phyloP scores from a whole-genome alignment of 225 moss, liverwort and hornwort species.

The Marchantia paleacea region DNA sequence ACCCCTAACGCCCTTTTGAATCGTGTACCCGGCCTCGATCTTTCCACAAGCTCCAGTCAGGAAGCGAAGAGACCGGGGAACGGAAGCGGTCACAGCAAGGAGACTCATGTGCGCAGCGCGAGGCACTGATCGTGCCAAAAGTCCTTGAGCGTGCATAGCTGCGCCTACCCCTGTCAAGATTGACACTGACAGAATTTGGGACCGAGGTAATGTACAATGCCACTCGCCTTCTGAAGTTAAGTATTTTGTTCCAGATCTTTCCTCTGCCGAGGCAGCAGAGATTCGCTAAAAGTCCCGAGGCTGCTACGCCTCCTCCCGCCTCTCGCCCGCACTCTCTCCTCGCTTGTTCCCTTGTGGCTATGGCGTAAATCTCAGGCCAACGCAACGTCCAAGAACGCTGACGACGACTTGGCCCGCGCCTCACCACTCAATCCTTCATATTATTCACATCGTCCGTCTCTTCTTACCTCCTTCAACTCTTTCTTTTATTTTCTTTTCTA shows the following conservation, averaged over 20 bases:
- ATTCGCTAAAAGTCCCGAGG: background rate
- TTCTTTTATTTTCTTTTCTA: too few species aligned
- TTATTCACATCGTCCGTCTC: too few species aligned
- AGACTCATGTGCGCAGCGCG: conserved; percentile 24
- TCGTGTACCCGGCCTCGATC: background rate
- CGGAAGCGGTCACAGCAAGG: background rate
- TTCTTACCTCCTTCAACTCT: too few species aligned
- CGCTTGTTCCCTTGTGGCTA: background rate
- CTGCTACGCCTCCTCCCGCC: background rate
- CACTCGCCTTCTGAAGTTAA: background rate
- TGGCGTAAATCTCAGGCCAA: background rate
- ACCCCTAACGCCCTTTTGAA: background rate
- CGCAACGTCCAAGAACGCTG: background rate
- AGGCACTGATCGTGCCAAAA: conserved; percentile 35
- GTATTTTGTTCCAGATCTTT: background rate
- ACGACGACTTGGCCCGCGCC: conserved; percentile 4
- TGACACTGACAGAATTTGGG: background rate
- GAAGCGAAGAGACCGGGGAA: background rate
- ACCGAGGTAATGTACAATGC: background rate
- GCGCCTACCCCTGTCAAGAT: conserved; percentile 26
- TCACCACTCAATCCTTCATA: conserved; percentile 18
- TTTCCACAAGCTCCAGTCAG: background rate
- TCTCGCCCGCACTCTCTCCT: too few species aligned
- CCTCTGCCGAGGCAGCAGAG: background rate
- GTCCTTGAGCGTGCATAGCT: conserved; percentile 44